Conservation (phyloP, 345 rosid species). For the Populus ilicifolia region DNA sequence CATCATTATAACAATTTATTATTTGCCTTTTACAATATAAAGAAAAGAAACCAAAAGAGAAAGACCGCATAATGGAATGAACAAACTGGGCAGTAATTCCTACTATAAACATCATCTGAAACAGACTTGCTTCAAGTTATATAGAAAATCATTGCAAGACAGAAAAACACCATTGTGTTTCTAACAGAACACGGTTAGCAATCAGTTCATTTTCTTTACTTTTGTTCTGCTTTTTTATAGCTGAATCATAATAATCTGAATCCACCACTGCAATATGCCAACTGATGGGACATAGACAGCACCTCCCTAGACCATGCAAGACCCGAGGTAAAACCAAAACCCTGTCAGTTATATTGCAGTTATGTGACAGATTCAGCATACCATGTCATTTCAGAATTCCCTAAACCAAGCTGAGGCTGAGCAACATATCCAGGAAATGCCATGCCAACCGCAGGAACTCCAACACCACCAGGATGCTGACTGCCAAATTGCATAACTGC, state of each 20-base stretch:
- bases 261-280: not conserved
- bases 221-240: not conserved
- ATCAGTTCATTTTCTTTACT: not conserved
- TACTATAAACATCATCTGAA: not conserved
- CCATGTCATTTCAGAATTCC: constrained; percentile 97
- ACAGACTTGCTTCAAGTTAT: not conserved
- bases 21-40: not conserved
- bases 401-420: constrained; percentile 73
- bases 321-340: not conserved
- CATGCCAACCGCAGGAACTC: constrained; percentile 93
- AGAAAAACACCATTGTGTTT: not conserved
- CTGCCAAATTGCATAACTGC: constrained; percentile 89
- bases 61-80: not conserved
- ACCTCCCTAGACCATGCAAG: not conserved
- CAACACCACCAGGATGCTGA: constrained; percentile 81
- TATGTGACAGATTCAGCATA: constrained; percentile 22
- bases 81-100: not conserved
- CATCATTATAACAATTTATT: constrained; percentile 16
- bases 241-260: not conserved
- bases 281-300: not conserved
- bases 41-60: not conserved
- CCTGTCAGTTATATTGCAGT: not conserved
- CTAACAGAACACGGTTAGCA: not conserved
- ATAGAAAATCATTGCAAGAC: not conserved
- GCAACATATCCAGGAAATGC: constrained; percentile 91